Conservation (phyloP, 2,329 filamentous ascomycete genomes). For the Thielaviopsis euricoi region DNA sequence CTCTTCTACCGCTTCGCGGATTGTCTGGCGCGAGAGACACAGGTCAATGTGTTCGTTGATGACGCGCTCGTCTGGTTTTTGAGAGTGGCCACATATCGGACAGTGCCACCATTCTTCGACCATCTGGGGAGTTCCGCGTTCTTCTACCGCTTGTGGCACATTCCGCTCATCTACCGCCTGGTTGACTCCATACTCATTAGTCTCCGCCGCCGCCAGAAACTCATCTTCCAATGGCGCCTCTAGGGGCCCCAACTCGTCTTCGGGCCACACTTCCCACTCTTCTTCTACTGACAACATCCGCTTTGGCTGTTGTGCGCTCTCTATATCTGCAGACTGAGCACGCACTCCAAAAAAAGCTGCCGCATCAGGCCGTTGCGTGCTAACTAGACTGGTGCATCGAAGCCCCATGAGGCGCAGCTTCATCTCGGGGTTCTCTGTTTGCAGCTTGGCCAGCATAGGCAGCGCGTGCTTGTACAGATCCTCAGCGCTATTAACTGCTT, state of each 20-base stretch:
- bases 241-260: constrained; percentile 35
- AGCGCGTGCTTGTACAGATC: constrained; percentile 71
- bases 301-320: background rate
- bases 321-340: constrained; percentile 15
- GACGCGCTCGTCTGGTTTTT: constrained; percentile 52
- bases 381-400: constrained; percentile 72
- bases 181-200: background rate
- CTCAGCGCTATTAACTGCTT: constrained; percentile 54
- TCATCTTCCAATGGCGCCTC: background rate
- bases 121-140: constrained; percentile 4
- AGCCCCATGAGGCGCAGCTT: constrained; percentile 76
- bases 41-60: constrained; percentile 92
- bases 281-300: constrained; percentile 18
- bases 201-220: constrained; percentile 2
- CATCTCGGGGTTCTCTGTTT: constrained; percentile 67
- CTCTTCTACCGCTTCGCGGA: constrained; percentile 62
- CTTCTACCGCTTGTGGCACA: too few relatives aligned
- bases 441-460: constrained; percentile 69
- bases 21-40: constrained; percentile 73
- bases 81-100: constrained; percentile 68
- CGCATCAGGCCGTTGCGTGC: constrained; percentile 64
- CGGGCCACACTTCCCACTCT: constrained; percentile 52
- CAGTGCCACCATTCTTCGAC: constrained; percentile 58
- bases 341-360: constrained; percentile 63
- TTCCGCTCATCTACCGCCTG: too few relatives aligned